Percentiles rank a stretch among this genome's conserved stretches.
Evolutionary conservation across 169 alveolate species (phyloP).

Genomic region (Plasmodium cynomolgi): DNA sequence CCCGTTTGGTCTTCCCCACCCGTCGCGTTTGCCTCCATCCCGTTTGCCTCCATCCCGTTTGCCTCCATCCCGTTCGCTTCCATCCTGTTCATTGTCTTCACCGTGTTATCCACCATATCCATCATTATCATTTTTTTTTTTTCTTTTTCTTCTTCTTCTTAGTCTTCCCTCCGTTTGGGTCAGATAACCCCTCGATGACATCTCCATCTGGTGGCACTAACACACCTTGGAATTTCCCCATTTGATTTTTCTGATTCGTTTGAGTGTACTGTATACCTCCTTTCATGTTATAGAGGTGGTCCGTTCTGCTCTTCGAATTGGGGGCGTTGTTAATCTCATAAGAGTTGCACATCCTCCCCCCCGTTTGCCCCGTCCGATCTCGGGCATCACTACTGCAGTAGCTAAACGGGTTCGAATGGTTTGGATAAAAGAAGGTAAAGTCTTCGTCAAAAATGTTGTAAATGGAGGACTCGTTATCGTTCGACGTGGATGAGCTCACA

Average conservation of each 20-base stretch:
- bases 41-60: not conserved
- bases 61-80: not conserved
- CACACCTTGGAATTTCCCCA: not conserved
- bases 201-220: not conserved
- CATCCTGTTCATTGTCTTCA: not conserved
- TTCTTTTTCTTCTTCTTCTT: not conserved
- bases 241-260: not conserved
- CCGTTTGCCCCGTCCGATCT: not conserved
- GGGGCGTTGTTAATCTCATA: not conserved
- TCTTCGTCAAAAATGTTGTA: constrained; percentile 24
- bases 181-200: not conserved
- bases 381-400: not conserved
- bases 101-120: not conserved
- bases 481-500: not conserved
- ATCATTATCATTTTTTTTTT: not conserved
- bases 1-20: not conserved
- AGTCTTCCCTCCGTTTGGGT: not conserved
- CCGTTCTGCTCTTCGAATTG: not conserved
- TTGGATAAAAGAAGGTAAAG: constrained; percentile 8
- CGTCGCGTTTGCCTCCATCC: not conserved
- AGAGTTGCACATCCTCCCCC: not conserved
- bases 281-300: not conserved
- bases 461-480: constrained; percentile 22
- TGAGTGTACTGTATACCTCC: not conserved
- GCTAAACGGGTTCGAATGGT: constrained; percentile 12